Percentiles rank a stretch among this genome's conserved stretches.
phyloP scores from a whole-genome alignment of 306 rosid species.

The Dryas drummondii region DNA sequence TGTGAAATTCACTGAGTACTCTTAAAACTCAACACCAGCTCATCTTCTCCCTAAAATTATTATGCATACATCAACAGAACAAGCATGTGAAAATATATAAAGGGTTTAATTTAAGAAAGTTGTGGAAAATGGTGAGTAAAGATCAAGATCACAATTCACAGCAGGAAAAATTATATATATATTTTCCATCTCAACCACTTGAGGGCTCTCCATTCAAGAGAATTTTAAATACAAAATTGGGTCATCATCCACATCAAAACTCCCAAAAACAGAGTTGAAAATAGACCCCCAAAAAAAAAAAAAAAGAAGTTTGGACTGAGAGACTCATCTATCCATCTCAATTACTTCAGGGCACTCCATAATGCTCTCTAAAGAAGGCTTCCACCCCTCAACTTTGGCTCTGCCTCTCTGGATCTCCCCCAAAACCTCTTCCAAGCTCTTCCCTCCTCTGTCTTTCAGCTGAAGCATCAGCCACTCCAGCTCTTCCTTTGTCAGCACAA shows the following conservation, averaged over 20 bases:
- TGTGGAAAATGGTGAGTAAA: too few species aligned
- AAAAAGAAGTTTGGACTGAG: background rate
- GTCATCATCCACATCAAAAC: slow-evolving; percentile 25
- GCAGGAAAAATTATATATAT: background rate
- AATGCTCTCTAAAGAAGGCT: slow-evolving; percentile 80
- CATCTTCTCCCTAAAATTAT: too few species aligned
- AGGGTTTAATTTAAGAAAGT: too few species aligned
- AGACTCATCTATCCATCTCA: slow-evolving; percentile 34
- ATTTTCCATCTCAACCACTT: slow-evolving; percentile 9
- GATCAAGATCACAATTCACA: too few species aligned
- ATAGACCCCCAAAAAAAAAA: background rate
- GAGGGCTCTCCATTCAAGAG: background rate
- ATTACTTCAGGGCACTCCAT: slow-evolving; percentile 65
- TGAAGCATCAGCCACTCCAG: slow-evolving; percentile 63
- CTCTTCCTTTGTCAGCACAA: slow-evolving; percentile 76
- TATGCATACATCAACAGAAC: too few species aligned
- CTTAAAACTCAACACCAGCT: too few species aligned
- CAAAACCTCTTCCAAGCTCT: slow-evolving; percentile 50
- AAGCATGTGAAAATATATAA: too few species aligned
- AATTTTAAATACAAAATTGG: slow-evolving; percentile 33
- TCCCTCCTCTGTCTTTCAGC: slow-evolving; percentile 47
- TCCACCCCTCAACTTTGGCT: slow-evolving; percentile 54
- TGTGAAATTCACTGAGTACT: too few species aligned
- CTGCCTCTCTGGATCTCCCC: slow-evolving; percentile 54
- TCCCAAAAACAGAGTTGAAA: slow-evolving; percentile 10